Evolutionary conservation across 306 rosid species (phyloP).

Genomic region (Vachellia pachyceras): DNA sequence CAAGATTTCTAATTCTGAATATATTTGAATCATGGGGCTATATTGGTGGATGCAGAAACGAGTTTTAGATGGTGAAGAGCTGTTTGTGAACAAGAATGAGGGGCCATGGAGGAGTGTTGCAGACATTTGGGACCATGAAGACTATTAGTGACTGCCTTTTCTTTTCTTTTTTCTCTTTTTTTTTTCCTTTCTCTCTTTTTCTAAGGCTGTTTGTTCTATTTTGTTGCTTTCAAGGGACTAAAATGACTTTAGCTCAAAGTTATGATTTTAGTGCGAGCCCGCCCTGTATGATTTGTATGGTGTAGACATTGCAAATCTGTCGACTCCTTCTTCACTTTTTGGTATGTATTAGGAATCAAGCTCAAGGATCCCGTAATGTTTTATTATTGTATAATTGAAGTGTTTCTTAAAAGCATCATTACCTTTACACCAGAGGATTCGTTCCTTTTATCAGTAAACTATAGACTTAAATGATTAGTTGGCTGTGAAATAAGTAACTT

Average conservation of each 20-base stretch:
- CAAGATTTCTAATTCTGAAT: not conserved
- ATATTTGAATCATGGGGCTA: not conserved
- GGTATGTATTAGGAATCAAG: not conserved
- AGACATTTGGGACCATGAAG: conserved; percentile 57
- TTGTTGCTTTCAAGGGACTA: not conserved
- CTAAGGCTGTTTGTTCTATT: not conserved
- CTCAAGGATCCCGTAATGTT: not conserved
- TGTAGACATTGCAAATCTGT: not conserved
- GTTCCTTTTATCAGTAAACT: not conserved
- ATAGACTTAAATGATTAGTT: not conserved
- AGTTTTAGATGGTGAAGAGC: conserved; percentile 38
- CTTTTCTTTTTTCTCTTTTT: not conserved
- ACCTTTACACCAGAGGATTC: not conserved
- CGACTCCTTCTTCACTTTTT: not conserved
- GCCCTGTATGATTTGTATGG: not conserved
- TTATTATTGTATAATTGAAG: not conserved
- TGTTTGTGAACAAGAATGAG: conserved; percentile 22
- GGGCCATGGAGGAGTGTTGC: conserved; percentile 45
- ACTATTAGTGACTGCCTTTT: conserved; percentile 20
- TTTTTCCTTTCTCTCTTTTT: not conserved
- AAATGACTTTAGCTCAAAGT: not conserved
- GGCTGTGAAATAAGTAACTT: not conserved
- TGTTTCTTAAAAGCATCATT: not conserved
- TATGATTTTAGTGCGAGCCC: not conserved
- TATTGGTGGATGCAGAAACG: conserved; percentile 26